These are phyloP conservation scores for Exophiala lecanii-corni DNA, from an alignment of 2,329 filamentous ascomycete genomes.

Conservation along the genomic window DNA sequence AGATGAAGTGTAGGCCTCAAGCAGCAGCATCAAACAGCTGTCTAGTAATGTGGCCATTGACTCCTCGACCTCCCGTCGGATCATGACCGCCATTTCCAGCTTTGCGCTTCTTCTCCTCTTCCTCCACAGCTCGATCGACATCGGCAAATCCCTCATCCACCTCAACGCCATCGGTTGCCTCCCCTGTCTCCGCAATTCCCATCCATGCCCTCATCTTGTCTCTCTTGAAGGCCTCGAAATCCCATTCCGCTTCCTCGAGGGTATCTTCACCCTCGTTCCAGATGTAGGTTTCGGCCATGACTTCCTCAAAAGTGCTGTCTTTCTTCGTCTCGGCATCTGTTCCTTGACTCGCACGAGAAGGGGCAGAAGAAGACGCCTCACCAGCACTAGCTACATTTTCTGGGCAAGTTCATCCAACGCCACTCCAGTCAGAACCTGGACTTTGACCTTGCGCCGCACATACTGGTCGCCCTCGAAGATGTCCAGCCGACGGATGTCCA, in stretches of 20 bases:
- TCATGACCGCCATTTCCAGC: constrained; percentile 10
- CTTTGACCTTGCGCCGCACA: constrained; percentile 47
- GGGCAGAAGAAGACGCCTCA: no score
- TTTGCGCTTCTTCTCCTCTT: constrained; percentile 27
- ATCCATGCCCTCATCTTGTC: constrained; percentile 66
- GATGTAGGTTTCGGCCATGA: constrained; percentile 61
- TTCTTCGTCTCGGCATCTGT: constrained; percentile 31
- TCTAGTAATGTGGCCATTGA: constrained; percentile 24
- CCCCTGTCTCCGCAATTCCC: constrained; percentile 28
- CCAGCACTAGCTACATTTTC: no score
- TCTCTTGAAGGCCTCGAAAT: constrained; percentile 74
- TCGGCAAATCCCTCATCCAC: constrained; percentile 28
- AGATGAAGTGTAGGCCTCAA: no score
- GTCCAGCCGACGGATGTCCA: constrained; percentile 71
- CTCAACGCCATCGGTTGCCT: constrained; percentile 40
- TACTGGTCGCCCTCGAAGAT: constrained; percentile 79
- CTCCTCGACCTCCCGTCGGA: constrained; percentile 25
- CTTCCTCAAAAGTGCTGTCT: no score
- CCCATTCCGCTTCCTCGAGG: constrained; percentile 77
- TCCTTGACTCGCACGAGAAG: no score
- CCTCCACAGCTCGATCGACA: constrained; percentile 22
- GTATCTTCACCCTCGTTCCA: constrained; percentile 45
- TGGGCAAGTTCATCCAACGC: constrained; percentile 26
- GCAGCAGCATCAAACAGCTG: constrained; percentile 12
- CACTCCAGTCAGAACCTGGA: constrained; percentile 36